A percentile compares a stretch with the other conserved stretches of the same genome.
phyloP scores from a whole-genome alignment of 2,329 filamentous ascomycete species.

The Clarireedia paspali region DNA sequence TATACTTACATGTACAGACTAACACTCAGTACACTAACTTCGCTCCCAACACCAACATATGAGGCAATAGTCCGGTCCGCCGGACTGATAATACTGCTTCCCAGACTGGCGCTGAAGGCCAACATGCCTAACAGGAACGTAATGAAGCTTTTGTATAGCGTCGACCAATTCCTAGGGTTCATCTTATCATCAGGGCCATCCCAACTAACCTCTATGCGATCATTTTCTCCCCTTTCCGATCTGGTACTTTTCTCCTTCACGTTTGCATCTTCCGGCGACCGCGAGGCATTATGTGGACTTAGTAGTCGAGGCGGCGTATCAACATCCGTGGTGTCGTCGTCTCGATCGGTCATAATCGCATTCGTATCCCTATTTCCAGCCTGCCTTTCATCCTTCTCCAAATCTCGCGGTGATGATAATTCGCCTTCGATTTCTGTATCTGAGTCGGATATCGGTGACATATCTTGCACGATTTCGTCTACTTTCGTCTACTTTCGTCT shows the following conservation, averaged over 20 bases:
- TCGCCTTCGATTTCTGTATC: neutral
- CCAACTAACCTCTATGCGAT: conserved; percentile 79
- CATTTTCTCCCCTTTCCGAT: neutral
- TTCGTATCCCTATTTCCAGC: neutral
- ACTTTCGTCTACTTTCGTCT: no score
- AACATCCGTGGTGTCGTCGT: conserved; percentile 1
- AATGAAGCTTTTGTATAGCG: conserved; percentile 37
- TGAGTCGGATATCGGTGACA: neutral
- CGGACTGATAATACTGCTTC: conserved; percentile 43
- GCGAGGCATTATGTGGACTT: neutral
- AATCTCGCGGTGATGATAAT: neutral
- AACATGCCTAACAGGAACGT: conserved; percentile 42
- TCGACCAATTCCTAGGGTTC: conserved; percentile 41
- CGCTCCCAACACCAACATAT: conserved; percentile 35
- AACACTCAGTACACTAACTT: conserved; percentile 38
- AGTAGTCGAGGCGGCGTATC: neutral
- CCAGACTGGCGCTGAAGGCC: conserved; percentile 41
- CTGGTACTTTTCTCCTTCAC: neutral
- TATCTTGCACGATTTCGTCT: neutral
- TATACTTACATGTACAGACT: conserved; percentile 37
- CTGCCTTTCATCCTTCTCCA: neutral
- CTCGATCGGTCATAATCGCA: neutral
- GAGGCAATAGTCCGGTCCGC: conserved; percentile 36
- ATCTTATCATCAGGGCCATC: conserved; percentile 29
- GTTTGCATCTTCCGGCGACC: neutral